Evolutionary conservation across 2,329 filamentous ascomycete genomes (phyloP).

Genomic region (Pseudovirgaria hyperparasitica): DNA sequence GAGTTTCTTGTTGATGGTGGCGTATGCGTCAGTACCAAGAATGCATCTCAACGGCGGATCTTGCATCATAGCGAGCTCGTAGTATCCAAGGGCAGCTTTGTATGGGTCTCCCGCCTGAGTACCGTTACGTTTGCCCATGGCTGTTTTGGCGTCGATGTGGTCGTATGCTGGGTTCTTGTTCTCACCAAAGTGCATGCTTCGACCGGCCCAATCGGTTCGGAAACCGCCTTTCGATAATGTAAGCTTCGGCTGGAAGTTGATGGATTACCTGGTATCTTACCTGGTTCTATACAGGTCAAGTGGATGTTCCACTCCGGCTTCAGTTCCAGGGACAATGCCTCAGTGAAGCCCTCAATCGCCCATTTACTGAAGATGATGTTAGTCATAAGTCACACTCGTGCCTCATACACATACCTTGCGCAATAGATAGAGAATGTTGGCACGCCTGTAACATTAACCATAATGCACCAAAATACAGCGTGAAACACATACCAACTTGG

Average conservation of each 20-base stretch:
- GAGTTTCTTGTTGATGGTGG: constrained; percentile 36
- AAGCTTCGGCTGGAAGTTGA: constrained; percentile 8
- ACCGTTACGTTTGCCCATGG: constrained; percentile 28
- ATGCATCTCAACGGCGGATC: constrained; percentile 41
- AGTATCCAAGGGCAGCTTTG: constrained; percentile 39
- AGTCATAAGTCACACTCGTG: constrained; percentile 13
- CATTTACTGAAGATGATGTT: no score
- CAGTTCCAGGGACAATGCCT: constrained; percentile 28
- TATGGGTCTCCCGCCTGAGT: constrained; percentile 37
- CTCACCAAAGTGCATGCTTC: constrained; percentile 34
- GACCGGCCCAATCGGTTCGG: constrained; percentile 33
- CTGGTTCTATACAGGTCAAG: constrained; percentile 32
- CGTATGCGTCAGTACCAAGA: constrained; percentile 41
- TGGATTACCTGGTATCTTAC: background rate
- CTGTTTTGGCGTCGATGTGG: constrained; percentile 31
- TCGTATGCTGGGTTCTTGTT: constrained; percentile 34
- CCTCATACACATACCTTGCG: constrained; percentile 4
- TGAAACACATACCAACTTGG: constrained; percentile 21
- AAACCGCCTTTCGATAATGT: no score
- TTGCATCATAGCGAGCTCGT: constrained; percentile 40
- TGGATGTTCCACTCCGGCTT: constrained; percentile 36
- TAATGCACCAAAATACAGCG: background rate
- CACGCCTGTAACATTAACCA: constrained; percentile 9
- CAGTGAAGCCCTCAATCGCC: constrained; percentile 37
- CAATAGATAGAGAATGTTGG: constrained; percentile 29